Evolutionary conservation across 495 filamentous ascomycete species (phyloP).

Genomic region (Penicillium verhagenii): DNA sequence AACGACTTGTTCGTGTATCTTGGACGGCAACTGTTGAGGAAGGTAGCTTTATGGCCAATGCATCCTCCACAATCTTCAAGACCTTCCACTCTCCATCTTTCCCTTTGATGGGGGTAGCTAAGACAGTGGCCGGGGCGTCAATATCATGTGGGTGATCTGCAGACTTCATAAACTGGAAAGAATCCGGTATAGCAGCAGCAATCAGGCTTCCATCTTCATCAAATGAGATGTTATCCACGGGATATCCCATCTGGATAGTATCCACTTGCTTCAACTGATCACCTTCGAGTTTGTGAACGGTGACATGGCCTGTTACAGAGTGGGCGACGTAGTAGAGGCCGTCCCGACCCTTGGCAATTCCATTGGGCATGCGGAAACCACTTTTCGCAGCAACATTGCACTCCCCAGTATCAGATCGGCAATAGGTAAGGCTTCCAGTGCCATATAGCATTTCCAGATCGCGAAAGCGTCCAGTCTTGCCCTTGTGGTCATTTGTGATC

Average conservation of each 20-base stretch:
- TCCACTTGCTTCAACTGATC: constrained; percentile 22
- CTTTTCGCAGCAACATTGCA: constrained; percentile 26
- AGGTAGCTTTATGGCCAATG: constrained; percentile 5
- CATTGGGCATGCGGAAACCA: constrained; percentile 31
- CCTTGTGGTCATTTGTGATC: constrained; percentile 36
- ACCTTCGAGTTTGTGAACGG: constrained; percentile 24
- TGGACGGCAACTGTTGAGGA: constrained; percentile 10
- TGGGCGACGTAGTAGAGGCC: constrained; percentile 34
- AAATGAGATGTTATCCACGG: constrained; percentile 38
- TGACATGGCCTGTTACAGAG: constrained; percentile 16
- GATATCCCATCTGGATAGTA: constrained; percentile 25
- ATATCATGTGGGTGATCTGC: constrained; percentile 8
- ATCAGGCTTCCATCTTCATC: constrained; percentile 38
- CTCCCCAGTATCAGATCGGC: constrained; percentile 15
- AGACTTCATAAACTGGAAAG: constrained; percentile 10
- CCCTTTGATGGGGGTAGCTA: neutral
- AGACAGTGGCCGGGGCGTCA: constrained; percentile 10
- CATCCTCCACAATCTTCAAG: constrained; percentile 11
- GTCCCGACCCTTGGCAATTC: constrained; percentile 26
- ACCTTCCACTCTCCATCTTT: neutral
- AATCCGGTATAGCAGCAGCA: constrained; percentile 29
- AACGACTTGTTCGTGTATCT: neutral
- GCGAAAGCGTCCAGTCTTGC: constrained; percentile 27
- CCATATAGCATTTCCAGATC: constrained; percentile 12
- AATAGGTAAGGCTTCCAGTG: constrained; percentile 16